A percentile compares a stretch with the other conserved stretches of the same genome.
Evolutionary conservation across 495 filamentous ascomycete species (phyloP).

Genomic region (Penicillium paxilli): DNA sequence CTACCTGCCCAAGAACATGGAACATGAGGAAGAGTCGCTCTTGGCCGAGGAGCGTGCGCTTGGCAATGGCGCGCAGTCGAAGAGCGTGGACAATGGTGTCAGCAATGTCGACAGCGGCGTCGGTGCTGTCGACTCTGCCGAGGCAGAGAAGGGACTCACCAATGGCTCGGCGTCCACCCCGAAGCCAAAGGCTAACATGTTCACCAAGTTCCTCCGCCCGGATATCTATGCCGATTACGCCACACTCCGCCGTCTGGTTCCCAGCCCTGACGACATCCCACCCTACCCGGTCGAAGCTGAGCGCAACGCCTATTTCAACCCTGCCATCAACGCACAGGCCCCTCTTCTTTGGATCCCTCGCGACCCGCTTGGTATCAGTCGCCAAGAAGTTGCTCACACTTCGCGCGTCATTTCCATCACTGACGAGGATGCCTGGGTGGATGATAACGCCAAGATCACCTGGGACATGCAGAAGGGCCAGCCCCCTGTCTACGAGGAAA

Average conservation of each 20-base stretch:
- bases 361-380: slow-evolving; percentile 72
- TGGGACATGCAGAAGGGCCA: slow-evolving; percentile 73
- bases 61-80: slow-evolving; percentile 10
- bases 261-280: slow-evolving; percentile 48
- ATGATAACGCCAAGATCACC: slow-evolving; percentile 74
- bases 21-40: slow-evolving; percentile 64
- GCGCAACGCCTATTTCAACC: slow-evolving; percentile 75
- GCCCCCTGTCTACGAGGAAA: slow-evolving; percentile 80
- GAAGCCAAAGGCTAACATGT: slow-evolving; percentile 52
- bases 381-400: slow-evolving; percentile 74
- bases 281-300: slow-evolving; percentile 61
- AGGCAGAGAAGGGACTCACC: slow-evolving; percentile 38
- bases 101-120: slow-evolving; percentile 32
- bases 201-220: slow-evolving; percentile 75
- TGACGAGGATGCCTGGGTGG: slow-evolving; percentile 78
- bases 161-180: slow-evolving; percentile 19
- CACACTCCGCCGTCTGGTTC: slow-evolving; percentile 70
- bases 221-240: slow-evolving; percentile 74
- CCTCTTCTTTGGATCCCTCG: slow-evolving; percentile 84
- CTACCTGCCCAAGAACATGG: slow-evolving; percentile 71
- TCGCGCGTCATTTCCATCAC: slow-evolving; percentile 73
- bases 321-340: slow-evolving; percentile 60
- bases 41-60: slow-evolving; percentile 47
- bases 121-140: slow-evolving; percentile 33
- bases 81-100: slow-evolving; percentile 18